Percentiles rank a stretch among this genome's conserved stretches.
These are phyloP conservation scores for Magnaporthiopsis rhizophila DNA, from an alignment of 2,329 filamentous ascomycete genomes.

Conservation along the genomic window DNA sequence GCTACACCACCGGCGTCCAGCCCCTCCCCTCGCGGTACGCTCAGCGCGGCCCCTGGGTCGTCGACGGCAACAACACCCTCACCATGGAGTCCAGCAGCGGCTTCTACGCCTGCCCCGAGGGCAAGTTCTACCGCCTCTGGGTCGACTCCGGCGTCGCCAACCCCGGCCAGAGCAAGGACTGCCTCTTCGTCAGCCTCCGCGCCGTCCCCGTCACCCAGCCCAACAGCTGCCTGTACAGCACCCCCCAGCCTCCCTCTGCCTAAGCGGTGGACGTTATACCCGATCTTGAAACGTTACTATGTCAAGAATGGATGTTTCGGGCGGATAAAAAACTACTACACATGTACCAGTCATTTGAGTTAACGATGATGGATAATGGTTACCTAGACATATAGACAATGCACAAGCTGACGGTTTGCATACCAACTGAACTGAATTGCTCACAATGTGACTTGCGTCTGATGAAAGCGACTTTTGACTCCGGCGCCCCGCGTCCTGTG, in stretches of 20 bases:
- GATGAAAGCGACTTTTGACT: too few relatives aligned
- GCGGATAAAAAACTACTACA: not conserved
- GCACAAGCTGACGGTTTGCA: not conserved
- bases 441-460: too few relatives aligned
- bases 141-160: slow-evolving; percentile 20
- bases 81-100: slow-evolving; percentile 30
- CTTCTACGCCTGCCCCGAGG: slow-evolving; percentile 46
- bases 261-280: not conserved
- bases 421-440: not conserved
- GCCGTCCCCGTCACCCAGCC: slow-evolving; percentile 22
- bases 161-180: slow-evolving; percentile 29
- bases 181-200: slow-evolving; percentile 26
- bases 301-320: not conserved
- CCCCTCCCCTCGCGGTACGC: slow-evolving; percentile 26
- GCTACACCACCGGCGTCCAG: slow-evolving; percentile 41
- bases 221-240: slow-evolving; percentile 5
- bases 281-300: not conserved
- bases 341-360: not conserved
- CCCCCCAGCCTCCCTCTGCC: too few relatives aligned
- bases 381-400: not conserved
- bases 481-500: too few relatives aligned
- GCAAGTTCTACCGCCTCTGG: slow-evolving; percentile 35
- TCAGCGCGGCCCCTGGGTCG: slow-evolving; percentile 38
- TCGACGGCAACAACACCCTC: slow-evolving; percentile 36
- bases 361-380: not conserved